Conservation (phyloP, 192 early-diverging fungal genomes). For the Linnemannia elongata region DNA sequence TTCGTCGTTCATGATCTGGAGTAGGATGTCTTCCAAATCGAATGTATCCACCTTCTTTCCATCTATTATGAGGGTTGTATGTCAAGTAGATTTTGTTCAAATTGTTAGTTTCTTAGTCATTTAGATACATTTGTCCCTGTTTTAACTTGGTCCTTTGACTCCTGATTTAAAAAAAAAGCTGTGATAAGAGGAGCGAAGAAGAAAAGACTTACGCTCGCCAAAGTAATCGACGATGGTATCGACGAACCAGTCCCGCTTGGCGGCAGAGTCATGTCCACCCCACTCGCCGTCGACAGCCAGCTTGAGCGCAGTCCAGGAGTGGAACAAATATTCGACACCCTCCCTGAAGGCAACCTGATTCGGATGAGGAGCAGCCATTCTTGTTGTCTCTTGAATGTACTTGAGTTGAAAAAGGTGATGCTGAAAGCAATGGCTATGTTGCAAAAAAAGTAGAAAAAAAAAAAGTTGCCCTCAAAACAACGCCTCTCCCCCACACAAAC, state of each 20-base stretch:
- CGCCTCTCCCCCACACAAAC: background rate
- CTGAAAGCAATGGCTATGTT: background rate
- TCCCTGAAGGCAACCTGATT: constrained; percentile 69
- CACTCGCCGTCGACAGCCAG: constrained; percentile 79
- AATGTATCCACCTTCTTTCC: constrained; percentile 66
- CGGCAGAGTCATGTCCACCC: constrained; percentile 75
- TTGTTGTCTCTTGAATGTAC: background rate
- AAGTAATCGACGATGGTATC: constrained; percentile 76
- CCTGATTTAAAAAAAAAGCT: background rate
- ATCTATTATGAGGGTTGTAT: constrained; percentile 41
- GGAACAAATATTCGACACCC: constrained; percentile 72
- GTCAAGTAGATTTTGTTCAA: background rate
- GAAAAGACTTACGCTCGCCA: constrained; percentile 61
- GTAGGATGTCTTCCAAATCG: constrained; percentile 68
- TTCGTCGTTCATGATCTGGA: constrained; percentile 70
- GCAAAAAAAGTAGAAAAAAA: constrained; percentile 22
- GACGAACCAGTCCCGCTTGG: constrained; percentile 79
- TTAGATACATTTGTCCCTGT: background rate
- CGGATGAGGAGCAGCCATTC: constrained; percentile 55
- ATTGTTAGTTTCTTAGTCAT: background rate
- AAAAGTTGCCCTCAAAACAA: constrained; percentile 4
- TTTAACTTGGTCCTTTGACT: background rate
- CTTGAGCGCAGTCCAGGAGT: constrained; percentile 79
- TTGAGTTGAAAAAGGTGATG: background rate
- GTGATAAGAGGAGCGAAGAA: background rate